These are phyloP conservation scores for Aciculoconidium aculeatum DNA, from an alignment of 805 yeast species.

Conservation along the genomic window DNA sequence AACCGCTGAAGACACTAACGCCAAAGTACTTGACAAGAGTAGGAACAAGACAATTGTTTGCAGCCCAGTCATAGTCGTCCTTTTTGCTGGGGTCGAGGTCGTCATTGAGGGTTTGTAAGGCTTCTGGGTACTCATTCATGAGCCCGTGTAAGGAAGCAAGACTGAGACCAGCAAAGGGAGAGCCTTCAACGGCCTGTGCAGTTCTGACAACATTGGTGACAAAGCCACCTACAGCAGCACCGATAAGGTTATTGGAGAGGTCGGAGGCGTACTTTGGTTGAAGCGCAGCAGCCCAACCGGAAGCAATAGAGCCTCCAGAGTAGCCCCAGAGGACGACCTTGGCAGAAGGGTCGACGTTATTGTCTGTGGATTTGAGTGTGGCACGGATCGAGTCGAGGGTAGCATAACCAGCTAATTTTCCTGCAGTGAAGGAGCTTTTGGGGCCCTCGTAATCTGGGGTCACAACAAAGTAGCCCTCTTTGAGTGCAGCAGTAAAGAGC, in stretches of 20 bases:
- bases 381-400: conserved; percentile 25
- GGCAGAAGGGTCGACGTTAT: conserved; percentile 1
- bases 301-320: conserved; percentile 34
- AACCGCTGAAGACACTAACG: conserved; percentile 10
- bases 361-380: too few species aligned
- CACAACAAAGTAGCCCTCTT: conserved; percentile 28
- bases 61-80: not conserved
- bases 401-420: conserved; percentile 24
- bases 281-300: conserved; percentile 33
- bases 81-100: conserved; percentile 4
- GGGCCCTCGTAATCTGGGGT: conserved; percentile 34
- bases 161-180: conserved; percentile 24
- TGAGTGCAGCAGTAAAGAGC: conserved; percentile 10
- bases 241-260: conserved; percentile 15
- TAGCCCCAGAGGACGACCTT: conserved; percentile 25
- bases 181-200: conserved; percentile 18
- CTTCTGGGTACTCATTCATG: conserved; percentile 24
- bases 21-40: conserved; percentile 7
- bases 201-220: conserved; percentile 28
- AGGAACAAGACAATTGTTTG: conserved; percentile 2
- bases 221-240: conserved; percentile 34
- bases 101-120: conserved; percentile 5
- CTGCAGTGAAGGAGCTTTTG: conserved; percentile 25
- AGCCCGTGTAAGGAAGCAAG: conserved; percentile 27
- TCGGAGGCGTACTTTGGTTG: conserved; percentile 35